Base-by-base conservation (phyloP, 2,329 filamentous ascomycete species). In the Escovopsis sp. region DNA sequence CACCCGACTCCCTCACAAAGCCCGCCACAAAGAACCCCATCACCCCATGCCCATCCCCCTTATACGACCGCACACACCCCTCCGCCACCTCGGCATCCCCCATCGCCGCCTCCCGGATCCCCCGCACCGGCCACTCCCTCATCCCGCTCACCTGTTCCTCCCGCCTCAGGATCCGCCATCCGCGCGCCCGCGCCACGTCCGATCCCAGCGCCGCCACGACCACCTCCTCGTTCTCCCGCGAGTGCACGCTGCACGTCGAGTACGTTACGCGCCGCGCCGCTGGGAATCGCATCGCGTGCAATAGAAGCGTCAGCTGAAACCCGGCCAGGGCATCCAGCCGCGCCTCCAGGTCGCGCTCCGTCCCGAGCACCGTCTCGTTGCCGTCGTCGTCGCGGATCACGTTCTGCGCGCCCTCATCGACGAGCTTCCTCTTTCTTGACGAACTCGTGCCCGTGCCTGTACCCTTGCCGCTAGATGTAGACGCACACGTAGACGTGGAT, bases 21-120 rank as follows among this genome's bases (percentile, higher is more conserved):
- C 70, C 84, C n/a, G 76, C 85, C 15, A 94, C 82, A 48, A 98
- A 98, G 57, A 98, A 96, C 0, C 90, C 88, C 72, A 94, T 94
- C 1, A 87, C 82, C 0, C 86, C 85, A 42, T 80, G 72, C 9
- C 76, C 77, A 45, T 88, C 85, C 18, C 75, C 81, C 46, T 87
- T 82, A 54, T 81, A 78, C 23, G 84, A 83, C 39, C 88, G 67
- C 37, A 94, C 79, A 49, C 86, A 94, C 3, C 70, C 81, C 18
- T 88, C 77, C 5, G 76, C 71, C 1, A 83, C 53, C 3, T 64
- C 56, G 28, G 64, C 50, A 35, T 74, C 60, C 2, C 66, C 68
- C 4, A 48, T 48, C 45, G 63, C 61, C 26, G 64, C 67, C 26
- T 65, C 65, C 27, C 49, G 48, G 29, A 68, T 64, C 15, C 76